Conservation (phyloP, 2,329 filamentous ascomycete genomes). For the Cordyceps fumosorosea region DNA sequence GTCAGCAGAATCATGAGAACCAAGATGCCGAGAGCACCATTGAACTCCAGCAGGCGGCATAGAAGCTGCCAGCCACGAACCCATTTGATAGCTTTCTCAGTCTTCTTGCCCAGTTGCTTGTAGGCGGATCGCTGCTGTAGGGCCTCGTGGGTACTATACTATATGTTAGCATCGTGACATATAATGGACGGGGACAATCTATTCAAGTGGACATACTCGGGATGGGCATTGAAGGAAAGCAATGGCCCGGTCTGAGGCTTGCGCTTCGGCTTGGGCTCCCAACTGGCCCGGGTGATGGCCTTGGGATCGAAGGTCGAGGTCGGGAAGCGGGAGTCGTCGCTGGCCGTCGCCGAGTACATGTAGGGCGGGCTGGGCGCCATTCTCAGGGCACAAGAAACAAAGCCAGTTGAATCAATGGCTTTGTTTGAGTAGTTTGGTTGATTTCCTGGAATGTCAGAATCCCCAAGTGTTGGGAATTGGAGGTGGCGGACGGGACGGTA, state of each 20-base stretch:
- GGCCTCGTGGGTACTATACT: slow-evolving; percentile 51
- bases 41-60: slow-evolving; percentile 59
- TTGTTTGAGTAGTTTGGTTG: not conserved
- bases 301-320: slow-evolving; percentile 73
- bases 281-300: slow-evolving; percentile 74
- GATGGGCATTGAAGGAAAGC: slow-evolving; percentile 77
- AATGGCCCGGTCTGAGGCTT: slow-evolving; percentile 68
- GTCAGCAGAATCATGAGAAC: slow-evolving; percentile 72
- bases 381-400: not conserved
- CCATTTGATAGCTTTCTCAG: slow-evolving; percentile 65
- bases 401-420: not conserved
- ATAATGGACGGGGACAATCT: not conserved
- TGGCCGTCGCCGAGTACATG: slow-evolving; percentile 56
- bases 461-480: not conserved
- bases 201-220: slow-evolving; percentile 54
- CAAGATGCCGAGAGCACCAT: slow-evolving; percentile 65
- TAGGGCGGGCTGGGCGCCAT: slow-evolving; percentile 46
- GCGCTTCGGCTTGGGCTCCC: slow-evolving; percentile 53
- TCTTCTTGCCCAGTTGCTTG: slow-evolving; percentile 60
- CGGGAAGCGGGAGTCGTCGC: slow-evolving; percentile 46
- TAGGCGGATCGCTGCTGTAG: slow-evolving; percentile 56
- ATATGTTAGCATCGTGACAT: not conserved
- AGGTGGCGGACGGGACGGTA: not conserved
- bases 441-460: not conserved
- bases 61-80: slow-evolving; percentile 62